These are phyloP conservation scores for Pyricularia grisea DNA, from an alignment of 2,329 filamentous ascomycete genomes.

Conservation along the genomic window DNA sequence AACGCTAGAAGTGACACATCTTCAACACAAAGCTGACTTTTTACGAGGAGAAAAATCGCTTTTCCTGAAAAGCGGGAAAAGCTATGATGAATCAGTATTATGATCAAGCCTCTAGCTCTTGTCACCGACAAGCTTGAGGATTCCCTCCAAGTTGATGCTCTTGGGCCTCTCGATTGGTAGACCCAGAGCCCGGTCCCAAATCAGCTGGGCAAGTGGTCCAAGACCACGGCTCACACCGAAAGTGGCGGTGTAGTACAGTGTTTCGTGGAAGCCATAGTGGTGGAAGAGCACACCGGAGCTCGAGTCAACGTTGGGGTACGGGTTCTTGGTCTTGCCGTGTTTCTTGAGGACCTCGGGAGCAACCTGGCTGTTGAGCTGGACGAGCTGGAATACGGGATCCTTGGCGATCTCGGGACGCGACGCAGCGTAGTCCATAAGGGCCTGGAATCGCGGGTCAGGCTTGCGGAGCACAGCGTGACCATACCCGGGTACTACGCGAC, in stretches of 20 bases:
- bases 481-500: conserved; percentile 89
- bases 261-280: conserved; percentile 96
- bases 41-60: neutral
- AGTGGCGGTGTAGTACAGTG: conserved; percentile 80
- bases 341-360: conserved; percentile 84
- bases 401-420: conserved; percentile 74
- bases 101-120: neutral
- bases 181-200: conserved; percentile 92
- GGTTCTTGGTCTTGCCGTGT: conserved; percentile 98
- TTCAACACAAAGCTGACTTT: neutral
- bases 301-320: conserved; percentile 94
- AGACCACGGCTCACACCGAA: conserved; percentile 63
- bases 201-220: conserved; percentile 84
- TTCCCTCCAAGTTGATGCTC: conserved; percentile 86
- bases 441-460: conserved; percentile 93
- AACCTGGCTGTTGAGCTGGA: conserved; percentile 86
- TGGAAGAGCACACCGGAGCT: conserved; percentile 92
- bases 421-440: conserved; percentile 89
- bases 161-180: conserved; percentile 96
- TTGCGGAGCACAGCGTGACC: conserved; percentile 94
- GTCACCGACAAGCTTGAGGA: conserved; percentile 58
- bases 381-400: conserved; percentile 88
- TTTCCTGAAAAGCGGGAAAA: neutral
- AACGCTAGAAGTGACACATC: neutral
- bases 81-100: neutral